Conservation (phyloP, 192 early-diverging fungal species). For the Spinellus fusiger region DNA sequence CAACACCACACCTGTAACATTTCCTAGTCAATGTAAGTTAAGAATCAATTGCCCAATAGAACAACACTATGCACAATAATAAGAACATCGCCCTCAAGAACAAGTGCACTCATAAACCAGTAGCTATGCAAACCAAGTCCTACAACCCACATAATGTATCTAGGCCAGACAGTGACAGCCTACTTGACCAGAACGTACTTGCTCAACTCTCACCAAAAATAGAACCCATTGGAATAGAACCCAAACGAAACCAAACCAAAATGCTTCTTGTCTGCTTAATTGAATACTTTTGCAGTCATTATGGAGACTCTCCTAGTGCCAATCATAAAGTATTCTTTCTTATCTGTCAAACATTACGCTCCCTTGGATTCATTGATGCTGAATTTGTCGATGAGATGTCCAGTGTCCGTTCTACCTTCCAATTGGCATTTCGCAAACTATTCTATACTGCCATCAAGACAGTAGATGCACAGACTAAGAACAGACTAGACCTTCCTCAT, state of each 20-base stretch:
- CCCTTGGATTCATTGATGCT: conserved; percentile 78
- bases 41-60: no score
- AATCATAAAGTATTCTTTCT: conserved; percentile 83
- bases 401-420: conserved; percentile 75
- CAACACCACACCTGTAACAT: no score
- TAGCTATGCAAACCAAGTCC: no score
- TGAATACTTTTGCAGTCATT: conserved; percentile 86
- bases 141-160: no score
- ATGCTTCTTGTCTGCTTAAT: conserved; percentile 83
- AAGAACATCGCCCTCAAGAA: no score
- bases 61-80: no score
- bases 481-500: not conserved
- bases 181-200: no score
- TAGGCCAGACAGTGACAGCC: no score
- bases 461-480: conserved; percentile 41
- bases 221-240: no score
- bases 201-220: no score
- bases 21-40: no score
- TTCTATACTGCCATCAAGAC: conserved; percentile 75
- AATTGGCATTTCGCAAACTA: conserved; percentile 77
- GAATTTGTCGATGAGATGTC: conserved; percentile 70
- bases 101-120: no score
- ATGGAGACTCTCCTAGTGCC: conserved; percentile 79
- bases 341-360: conserved; percentile 79
- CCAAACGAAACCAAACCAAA: conserved; percentile 55